These are phyloP conservation scores for Stentor coeruleus DNA, from an alignment of 73 alveolate species.

Conservation along the genomic window DNA sequence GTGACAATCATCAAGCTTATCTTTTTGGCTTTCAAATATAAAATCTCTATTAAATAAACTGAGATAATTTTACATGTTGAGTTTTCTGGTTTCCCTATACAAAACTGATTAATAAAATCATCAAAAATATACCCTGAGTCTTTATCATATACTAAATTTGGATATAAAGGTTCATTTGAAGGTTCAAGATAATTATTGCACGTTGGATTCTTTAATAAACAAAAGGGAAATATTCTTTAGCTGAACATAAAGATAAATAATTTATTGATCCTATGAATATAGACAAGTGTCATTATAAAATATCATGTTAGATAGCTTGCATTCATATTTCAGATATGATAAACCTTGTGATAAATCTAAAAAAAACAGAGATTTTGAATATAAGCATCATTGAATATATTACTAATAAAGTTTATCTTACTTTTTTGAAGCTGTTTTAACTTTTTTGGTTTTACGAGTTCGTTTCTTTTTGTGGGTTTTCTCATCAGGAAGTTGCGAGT, in stretches of 20 bases:
- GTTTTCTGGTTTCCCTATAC: conserved; percentile 14
- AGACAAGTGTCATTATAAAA: not conserved
- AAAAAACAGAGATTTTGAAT: too few species aligned
- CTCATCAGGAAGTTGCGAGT: conserved; percentile 18
- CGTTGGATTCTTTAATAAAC: not conserved
- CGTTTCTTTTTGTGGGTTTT: not conserved
- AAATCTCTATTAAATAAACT: not conserved
- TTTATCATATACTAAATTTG: not conserved
- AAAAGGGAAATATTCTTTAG: not conserved
- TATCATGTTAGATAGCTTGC: not conserved
- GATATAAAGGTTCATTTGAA: not conserved
- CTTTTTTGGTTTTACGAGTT: not conserved
- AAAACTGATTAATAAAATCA: not conserved
- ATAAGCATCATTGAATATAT: too few species aligned
- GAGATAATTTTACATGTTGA: not conserved
- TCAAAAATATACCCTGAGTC: not conserved
- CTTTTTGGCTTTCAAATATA: not conserved
- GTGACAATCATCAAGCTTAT: not conserved
- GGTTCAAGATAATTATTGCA: not conserved
- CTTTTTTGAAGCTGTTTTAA: not conserved
- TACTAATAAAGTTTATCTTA: too few species aligned
- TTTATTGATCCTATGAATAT: not conserved
- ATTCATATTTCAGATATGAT: not conserved
- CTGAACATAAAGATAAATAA: not conserved
- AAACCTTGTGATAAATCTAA: too few species aligned